Conservation (phyloP, 2,329 filamentous ascomycete species). For the Xylaria sp. region DNA sequence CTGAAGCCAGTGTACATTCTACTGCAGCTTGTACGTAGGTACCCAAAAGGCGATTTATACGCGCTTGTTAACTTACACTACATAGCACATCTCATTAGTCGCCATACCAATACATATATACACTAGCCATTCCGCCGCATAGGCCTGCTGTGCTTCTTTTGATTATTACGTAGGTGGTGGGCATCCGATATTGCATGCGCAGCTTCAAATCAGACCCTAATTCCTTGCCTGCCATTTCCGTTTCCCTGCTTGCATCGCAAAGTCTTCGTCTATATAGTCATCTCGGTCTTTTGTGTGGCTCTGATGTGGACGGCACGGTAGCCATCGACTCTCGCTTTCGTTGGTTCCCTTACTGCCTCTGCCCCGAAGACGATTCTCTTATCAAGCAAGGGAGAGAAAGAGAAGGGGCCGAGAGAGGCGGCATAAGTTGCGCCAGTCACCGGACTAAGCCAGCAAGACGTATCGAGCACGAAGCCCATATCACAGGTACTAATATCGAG, state of each 20-base stretch:
- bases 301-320: constrained; percentile 1
- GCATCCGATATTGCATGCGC: constrained; percentile 11
- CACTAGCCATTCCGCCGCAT: no score
- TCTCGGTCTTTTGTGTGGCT: constrained; percentile 25
- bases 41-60: constrained; percentile 5
- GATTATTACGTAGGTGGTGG: neutral
- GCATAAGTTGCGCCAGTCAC: neutral
- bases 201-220: constrained; percentile 30
- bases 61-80: neutral
- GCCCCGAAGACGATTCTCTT: neutral
- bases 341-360: constrained; percentile 21
- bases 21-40: constrained; percentile 31
- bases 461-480: constrained; percentile 8
- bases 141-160: no score
- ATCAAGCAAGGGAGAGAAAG: constrained; percentile 10
- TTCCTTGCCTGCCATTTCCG: constrained; percentile 34
- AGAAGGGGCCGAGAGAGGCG: neutral
- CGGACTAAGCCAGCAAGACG: neutral
- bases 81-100: no score
- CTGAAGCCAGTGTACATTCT: neutral
- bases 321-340: constrained; percentile 15
- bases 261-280: constrained; percentile 17
- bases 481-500: neutral
- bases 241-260: constrained; percentile 28
- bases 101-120: no score